Base-by-base conservation (phyloP, 352 stramenopile species). In the Thraustochytrium striatum region DNA sequence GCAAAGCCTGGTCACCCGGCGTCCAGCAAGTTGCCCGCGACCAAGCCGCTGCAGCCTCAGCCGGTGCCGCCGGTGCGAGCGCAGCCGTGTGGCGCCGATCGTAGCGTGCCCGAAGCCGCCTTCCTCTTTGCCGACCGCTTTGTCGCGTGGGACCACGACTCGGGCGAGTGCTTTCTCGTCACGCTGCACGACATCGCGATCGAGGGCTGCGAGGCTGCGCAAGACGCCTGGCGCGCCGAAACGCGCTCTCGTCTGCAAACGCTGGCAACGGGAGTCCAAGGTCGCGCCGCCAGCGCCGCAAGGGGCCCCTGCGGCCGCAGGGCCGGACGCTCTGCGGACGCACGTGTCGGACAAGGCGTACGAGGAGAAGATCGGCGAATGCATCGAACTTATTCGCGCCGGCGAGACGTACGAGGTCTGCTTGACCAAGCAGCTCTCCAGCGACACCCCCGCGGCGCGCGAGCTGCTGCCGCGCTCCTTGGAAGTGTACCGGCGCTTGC, bases 371-470 rank as follows among this genome's bases (percentile, higher is more conserved):
- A 95, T 97, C 73, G 82, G 83, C 3, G 83, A 89, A 38, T 94
- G 94, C 70, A 91, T 95, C 70, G 86, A 92, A 55, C 82, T 96
- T 57, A 97, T 97, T 72, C 86, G 89, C 61, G 87, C 88, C 21
- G 94, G 94, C 16, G 93, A 98, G 83, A 96, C 92, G 32, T 98
- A 98, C 83, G 93, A 98, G 85, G 86, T 98, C 32, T 98, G 94
- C 81, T 83, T 98, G 39, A 98, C 94, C 1, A 98, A 97, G 86
- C 89, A 97, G 79, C 85, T 98, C 19, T 86, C 90, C 55, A 84
- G 87, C 0, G 47, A 83, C 5, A 82, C 88, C 47, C 47, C 78
- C 35, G 62, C 3, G 7, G 13, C 69, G 30, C 55, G 72, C 16
- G 81, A 91, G 72, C n/a, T n/a, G n/a, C n/a, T n/a, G n/a, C 86